Base-by-base conservation (phyloP, 1,284 basidiomycete genomes). In the Paramarasmius palmivorus region DNA sequence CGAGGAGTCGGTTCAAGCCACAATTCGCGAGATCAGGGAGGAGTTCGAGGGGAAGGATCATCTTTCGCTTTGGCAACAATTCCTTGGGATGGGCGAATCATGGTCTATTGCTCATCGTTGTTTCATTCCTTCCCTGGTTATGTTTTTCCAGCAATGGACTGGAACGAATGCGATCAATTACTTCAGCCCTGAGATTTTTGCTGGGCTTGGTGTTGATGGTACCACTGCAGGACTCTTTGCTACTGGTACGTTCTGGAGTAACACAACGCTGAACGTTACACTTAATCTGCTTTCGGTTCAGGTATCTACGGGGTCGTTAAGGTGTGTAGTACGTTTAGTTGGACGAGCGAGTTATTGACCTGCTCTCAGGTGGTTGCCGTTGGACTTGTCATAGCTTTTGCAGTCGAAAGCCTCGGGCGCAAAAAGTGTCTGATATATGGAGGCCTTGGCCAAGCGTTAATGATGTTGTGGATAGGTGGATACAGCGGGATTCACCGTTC, bases 101-200 rank as follows among this genome's bases (percentile, higher is more conserved):
- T 72, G 64, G 44, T 59, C 59, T 45, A 79, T 70, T 55, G 74
- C 69, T 51, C 61, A 80, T 35, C 72, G 78, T 52, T 79, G 77
- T 52, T 72, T 79, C 53, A 79, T 83, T 38, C 80, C 82, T 12
- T 72, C 75, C 0, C 61, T 82, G 37, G 71, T 82, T 56, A 82
- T 82, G 73, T 74, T 79, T 55, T 75, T 76, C 58, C 82, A 84
- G 65, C 81, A 83, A 65, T 83, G 78, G 74, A 78, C 75, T 0
- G 84, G 84, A 7, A 82, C 82, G 42, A 84, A 85, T 60, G 75
- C 78, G 0, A 80, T 85, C 67, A 79, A 81, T 57, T 86, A 86
- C 66, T 78, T 74, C 53, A 75, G 73, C 55, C 77, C 77, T 0
- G 60, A 72, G 36, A 81, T 82, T 41, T 80, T 82, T 60, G 71